Evolutionary conservation across 1,139 yeast species (phyloP).

Genomic region (Kodamaea plutei): DNA sequence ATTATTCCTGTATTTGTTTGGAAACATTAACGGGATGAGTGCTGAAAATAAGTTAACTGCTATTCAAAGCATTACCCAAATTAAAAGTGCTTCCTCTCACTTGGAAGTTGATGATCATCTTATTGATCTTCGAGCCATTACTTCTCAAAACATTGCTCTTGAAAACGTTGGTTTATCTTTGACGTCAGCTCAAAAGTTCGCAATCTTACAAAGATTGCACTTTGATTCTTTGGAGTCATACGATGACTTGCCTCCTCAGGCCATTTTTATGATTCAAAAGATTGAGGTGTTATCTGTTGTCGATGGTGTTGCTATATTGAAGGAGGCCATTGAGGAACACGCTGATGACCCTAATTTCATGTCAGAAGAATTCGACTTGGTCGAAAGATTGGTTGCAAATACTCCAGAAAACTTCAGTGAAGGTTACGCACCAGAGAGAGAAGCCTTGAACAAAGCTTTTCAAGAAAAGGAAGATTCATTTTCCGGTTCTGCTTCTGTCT

Average conservation of each 20-base stretch:
- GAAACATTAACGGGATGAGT: too few relatives aligned
- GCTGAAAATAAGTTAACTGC: too few relatives aligned
- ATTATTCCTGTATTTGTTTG: too few relatives aligned
- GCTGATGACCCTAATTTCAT: constrained; percentile 24
- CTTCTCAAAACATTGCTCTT: constrained; percentile 18
- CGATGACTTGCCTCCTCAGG: constrained; percentile 29
- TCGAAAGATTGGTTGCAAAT: constrained; percentile 7
- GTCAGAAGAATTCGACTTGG: constrained; percentile 13
- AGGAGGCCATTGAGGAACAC: constrained; percentile 17
- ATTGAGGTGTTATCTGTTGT: constrained; percentile 13
- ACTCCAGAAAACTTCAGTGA: constrained; percentile 4
- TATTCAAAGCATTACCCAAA: too few relatives aligned
- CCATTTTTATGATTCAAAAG: constrained; percentile 20
- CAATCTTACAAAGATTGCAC: constrained; percentile 25
- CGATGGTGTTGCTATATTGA: constrained; percentile 18
- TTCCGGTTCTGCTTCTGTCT: too few relatives aligned
- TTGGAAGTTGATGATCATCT: constrained; percentile 13
- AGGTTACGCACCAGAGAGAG: too few relatives aligned
- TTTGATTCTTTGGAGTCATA: constrained; percentile 23
- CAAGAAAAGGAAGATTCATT: too few relatives aligned
- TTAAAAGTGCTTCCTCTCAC: too few relatives aligned
- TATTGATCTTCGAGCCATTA: constrained; percentile 12
- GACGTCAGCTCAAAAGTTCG: constrained; percentile 23
- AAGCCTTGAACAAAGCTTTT: too few relatives aligned
- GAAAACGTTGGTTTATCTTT: constrained; percentile 25